phyloP scores from a whole-genome alignment of 495 filamentous ascomycete genomes.

The Aspergillus haitiensis region DNA sequence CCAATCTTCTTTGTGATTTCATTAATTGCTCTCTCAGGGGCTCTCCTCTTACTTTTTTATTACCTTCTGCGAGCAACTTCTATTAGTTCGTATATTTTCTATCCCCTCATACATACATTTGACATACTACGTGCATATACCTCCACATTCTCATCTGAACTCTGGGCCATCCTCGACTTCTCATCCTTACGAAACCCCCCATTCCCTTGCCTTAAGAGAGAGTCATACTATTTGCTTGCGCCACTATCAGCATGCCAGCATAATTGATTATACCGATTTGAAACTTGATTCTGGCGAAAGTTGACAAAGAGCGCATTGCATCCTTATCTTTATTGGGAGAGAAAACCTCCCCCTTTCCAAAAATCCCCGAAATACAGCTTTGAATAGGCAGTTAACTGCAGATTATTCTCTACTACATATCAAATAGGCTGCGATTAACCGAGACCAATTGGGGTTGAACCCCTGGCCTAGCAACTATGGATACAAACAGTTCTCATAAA shows the following conservation, averaged over 20 bases:
- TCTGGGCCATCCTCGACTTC: not conserved
- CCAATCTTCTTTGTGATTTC: conserved; percentile 6
- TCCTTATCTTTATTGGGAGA: not conserved
- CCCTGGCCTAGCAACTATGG: conserved; percentile 5
- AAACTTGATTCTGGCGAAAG: not conserved
- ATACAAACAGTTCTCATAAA: conserved; percentile 15
- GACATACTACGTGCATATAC: conserved; percentile 8
- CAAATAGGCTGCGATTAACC: not conserved
- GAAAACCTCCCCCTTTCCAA: not conserved
- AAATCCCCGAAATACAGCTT: not conserved
- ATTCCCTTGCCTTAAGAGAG: not conserved
- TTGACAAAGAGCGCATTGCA: not conserved
- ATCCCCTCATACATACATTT: conserved; percentile 13
- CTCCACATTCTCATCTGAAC: not conserved
- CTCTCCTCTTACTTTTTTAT: not conserved
- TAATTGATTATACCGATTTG: conserved; percentile 2
- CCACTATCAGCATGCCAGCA: not conserved
- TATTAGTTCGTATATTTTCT: conserved; percentile 2
- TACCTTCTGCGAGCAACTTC: not conserved
- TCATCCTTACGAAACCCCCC: not conserved
- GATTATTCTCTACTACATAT: not conserved
- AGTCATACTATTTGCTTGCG: not conserved
- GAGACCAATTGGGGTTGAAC: not conserved
- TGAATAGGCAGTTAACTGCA: not conserved
- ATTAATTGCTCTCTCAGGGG: not conserved